Conservation (phyloP, 306 rosid species). For the Gastrolobium bilobum region DNA sequence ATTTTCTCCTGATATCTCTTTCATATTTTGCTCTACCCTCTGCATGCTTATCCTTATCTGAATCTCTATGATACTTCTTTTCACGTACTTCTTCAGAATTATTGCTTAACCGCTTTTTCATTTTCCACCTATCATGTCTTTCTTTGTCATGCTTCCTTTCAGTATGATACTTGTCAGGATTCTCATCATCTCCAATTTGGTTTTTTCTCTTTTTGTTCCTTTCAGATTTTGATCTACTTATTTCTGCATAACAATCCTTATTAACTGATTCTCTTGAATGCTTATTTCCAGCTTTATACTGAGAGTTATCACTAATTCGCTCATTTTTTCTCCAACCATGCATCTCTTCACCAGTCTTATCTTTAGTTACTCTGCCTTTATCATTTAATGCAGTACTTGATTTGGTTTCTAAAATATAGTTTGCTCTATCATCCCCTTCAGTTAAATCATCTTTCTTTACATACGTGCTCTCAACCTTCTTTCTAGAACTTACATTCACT, state of each 20-base stretch:
- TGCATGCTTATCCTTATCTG: conserved; percentile 58
- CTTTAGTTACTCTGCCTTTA: conserved; percentile 46
- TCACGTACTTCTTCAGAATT: conserved; percentile 56
- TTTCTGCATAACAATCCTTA: conserved; percentile 62
- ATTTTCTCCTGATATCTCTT: conserved; percentile 73
- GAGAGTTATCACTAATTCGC: conserved; percentile 45
- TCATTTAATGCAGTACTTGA: conserved; percentile 50
- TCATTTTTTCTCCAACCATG: conserved; percentile 47
- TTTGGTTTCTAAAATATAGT: conserved; percentile 45
- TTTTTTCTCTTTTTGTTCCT: conserved; percentile 68
- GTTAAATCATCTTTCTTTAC: conserved; percentile 53
- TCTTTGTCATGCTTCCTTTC: conserved; percentile 63
- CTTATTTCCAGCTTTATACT: conserved; percentile 63
- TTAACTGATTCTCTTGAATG: conserved; percentile 57
- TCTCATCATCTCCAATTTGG: conserved; percentile 62
- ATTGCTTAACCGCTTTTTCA: conserved; percentile 38
- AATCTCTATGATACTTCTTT: conserved; percentile 68
- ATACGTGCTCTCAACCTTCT: conserved; percentile 56
- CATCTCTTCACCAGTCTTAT: conserved; percentile 44
- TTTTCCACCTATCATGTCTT: conserved; percentile 44
- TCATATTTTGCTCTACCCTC: conserved; percentile 61
- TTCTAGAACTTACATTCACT: conserved; percentile 63
- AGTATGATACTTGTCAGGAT: conserved; percentile 47
- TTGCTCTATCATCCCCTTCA: conserved; percentile 59
- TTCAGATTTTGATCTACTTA: conserved; percentile 59